phyloP scores from a whole-genome alignment of 2,329 filamentous ascomycete genomes.

The Rhynchosporium graminicola region DNA sequence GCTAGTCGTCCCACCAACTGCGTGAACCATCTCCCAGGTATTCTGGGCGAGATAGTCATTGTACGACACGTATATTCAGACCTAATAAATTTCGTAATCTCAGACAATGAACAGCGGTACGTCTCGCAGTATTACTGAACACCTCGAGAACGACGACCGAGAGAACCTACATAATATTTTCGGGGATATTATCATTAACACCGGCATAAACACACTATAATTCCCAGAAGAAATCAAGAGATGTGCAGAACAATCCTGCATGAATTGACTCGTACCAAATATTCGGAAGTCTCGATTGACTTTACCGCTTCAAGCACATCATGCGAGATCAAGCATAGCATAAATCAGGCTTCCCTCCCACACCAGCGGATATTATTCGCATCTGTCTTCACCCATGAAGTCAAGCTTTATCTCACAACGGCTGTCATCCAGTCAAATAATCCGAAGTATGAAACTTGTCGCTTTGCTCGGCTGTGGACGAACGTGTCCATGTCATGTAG shows the following conservation, averaged over 20 bases:
- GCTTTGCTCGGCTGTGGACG: not conserved
- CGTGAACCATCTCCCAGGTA: too few species aligned
- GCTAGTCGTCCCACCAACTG: too few species aligned
- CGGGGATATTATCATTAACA: too few species aligned
- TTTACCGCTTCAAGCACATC: not conserved
- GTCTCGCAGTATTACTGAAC: too few species aligned
- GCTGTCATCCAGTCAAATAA: slow-evolving; percentile 12
- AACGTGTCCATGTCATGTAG: too few species aligned
- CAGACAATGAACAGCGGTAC: too few species aligned
- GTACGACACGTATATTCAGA: too few species aligned
- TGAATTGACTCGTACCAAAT: slow-evolving; percentile 2
- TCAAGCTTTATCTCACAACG: slow-evolving; percentile 8
- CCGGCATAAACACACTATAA: too few species aligned
- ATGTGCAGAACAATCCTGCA: not conserved
- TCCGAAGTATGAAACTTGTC: slow-evolving; percentile 10
- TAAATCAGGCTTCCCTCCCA: not conserved
- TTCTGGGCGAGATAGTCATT: too few species aligned
- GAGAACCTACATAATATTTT: too few species aligned
- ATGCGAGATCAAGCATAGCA: not conserved
- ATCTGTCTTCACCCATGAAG: not conserved
- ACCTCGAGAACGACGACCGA: too few species aligned
- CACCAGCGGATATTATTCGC: not conserved
- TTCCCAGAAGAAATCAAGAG: not conserved
- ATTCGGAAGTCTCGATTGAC: slow-evolving; percentile 1
- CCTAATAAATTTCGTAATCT: too few species aligned